These are phyloP conservation scores for Phylloporus sp. DNA, from an alignment of 768 basidiomycete genomes.

Conservation along the genomic window DNA sequence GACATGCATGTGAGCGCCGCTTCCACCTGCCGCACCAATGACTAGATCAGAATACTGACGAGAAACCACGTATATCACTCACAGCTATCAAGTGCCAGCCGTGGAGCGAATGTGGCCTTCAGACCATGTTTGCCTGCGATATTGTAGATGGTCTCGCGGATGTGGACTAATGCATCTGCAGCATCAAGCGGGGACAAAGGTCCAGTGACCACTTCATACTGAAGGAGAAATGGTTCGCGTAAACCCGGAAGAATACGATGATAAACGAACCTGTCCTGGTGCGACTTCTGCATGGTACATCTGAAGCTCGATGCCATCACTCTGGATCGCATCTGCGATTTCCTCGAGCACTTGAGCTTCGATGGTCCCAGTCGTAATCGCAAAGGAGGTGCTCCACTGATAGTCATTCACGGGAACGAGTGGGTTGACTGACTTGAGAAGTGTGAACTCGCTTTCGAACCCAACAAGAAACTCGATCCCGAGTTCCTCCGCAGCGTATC, in stretches of 20 bases:
- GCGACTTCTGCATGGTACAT: constrained; percentile 71
- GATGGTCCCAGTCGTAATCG: constrained; percentile 41
- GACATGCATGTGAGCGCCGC: constrained; percentile 59
- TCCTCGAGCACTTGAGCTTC: constrained; percentile 50
- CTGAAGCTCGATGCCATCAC: constrained; percentile 55
- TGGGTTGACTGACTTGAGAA: constrained; percentile 50
- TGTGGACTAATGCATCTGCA: constrained; percentile 63
- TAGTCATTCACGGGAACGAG: constrained; percentile 44
- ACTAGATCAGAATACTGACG: neutral
- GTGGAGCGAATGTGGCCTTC: constrained; percentile 63
- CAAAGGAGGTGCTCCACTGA: constrained; percentile 43
- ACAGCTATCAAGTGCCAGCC: constrained; percentile 42
- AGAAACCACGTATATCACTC: neutral
- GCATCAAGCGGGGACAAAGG: constrained; percentile 63
- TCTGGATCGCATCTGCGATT: constrained; percentile 48
- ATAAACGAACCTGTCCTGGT: constrained; percentile 53
- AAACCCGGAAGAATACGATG: neutral
- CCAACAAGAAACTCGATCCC: constrained; percentile 58
- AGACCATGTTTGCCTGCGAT: constrained; percentile 61
- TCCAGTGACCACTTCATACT: constrained; percentile 69
- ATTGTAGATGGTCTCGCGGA: constrained; percentile 64
- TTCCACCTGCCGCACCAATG: constrained; percentile 38
- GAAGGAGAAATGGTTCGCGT: neutral
- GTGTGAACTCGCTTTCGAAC: constrained; percentile 66
- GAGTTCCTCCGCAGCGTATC: constrained; percentile 30